Conservation (phyloP, 163 green algal species). For the Scenedesmus sp. region DNA sequence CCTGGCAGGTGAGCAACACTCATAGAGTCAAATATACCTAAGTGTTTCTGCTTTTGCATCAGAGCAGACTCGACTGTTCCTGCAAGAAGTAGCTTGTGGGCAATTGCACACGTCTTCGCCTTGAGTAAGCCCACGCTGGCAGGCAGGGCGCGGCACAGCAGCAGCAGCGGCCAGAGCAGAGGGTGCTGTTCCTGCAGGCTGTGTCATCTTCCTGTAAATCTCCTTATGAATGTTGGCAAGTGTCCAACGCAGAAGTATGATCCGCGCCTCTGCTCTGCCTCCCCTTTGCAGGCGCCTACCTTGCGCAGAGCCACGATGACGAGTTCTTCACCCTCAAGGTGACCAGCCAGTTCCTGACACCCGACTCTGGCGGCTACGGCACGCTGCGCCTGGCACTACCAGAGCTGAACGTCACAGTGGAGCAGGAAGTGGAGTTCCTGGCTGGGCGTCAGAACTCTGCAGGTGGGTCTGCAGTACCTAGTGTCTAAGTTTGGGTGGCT, state of each 20-base stretch:
- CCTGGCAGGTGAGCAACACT: not conserved
- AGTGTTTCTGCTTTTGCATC: too few species aligned
- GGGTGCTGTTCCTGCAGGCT: too few species aligned
- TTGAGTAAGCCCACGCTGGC: too few species aligned
- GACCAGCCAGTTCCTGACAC: conserved; percentile 52
- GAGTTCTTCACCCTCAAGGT: conserved; percentile 57
- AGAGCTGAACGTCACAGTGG: not conserved
- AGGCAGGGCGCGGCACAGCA: too few species aligned
- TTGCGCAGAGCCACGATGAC: conserved; percentile 57
- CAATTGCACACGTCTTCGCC: too few species aligned
- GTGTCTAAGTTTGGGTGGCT: too few species aligned
- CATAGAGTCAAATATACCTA: not conserved
- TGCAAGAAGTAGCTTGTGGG: too few species aligned
- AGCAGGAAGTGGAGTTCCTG: not conserved
- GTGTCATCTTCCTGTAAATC: too few species aligned
- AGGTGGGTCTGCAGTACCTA: not conserved
- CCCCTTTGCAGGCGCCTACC: conserved; percentile 15
- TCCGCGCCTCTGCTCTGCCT: not conserved
- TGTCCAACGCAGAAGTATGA: too few species aligned
- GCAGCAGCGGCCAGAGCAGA: too few species aligned
- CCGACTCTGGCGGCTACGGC: not conserved
- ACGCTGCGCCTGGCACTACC: conserved; percentile 22
- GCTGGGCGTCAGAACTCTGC: not conserved
- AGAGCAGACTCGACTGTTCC: too few species aligned
- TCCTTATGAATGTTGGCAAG: too few species aligned